Conservation (phyloP, 768 basidiomycete species). For the Cystoderma amianthinum region DNA sequence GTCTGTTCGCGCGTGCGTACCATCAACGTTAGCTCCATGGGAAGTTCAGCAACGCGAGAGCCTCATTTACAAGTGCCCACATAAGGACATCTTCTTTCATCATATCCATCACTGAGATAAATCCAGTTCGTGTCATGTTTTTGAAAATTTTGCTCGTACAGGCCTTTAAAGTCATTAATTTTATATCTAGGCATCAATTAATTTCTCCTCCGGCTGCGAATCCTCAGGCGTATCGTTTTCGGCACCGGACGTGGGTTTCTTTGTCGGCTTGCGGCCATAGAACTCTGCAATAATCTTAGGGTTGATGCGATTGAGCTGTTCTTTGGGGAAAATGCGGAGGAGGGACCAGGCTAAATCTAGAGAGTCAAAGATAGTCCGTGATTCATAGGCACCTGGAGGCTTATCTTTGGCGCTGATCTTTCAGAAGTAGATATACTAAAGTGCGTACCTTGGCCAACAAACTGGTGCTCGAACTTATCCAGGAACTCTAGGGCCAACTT, state of each 20-base stretch:
- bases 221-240: slow-evolving; percentile 38
- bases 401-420: slow-evolving; percentile 7
- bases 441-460: slow-evolving; percentile 93
- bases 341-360: slow-evolving; percentile 96
- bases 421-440: slow-evolving; percentile 7
- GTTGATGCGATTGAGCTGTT: slow-evolving; percentile 95
- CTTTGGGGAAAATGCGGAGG: slow-evolving; percentile 97
- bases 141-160: neutral
- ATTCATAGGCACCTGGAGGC: slow-evolving; percentile 81
- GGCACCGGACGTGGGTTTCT: slow-evolving; percentile 49
- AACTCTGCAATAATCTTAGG: slow-evolving; percentile 95
- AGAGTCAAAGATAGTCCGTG: slow-evolving; percentile 94
- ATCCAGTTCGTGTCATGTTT: neutral
- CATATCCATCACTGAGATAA: neutral
- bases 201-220: slow-evolving; percentile 34
- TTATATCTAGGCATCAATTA: slow-evolving; percentile 55
- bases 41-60: neutral
- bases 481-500: slow-evolving; percentile 96
- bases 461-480: slow-evolving; percentile 95
- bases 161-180: slow-evolving; percentile 4
- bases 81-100: no score
- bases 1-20: neutral
- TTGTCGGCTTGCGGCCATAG: slow-evolving; percentile 77
- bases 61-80: neutral
- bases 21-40: neutral